phyloP scores from a whole-genome alignment of 192 early-diverging fungal species.

The Umbelopsis sp. region DNA sequence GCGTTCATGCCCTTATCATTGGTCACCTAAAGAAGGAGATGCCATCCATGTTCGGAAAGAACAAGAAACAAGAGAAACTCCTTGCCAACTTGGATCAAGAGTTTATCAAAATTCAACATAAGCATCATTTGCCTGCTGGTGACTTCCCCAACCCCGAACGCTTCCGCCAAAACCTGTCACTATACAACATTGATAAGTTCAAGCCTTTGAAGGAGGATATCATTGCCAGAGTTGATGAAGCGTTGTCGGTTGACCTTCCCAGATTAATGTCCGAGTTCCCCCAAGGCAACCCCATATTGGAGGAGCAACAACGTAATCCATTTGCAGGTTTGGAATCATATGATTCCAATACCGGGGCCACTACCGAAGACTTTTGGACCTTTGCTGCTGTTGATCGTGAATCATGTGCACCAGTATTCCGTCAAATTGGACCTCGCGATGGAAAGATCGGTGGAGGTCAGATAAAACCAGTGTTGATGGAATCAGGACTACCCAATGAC shows the following conservation, averaged over 20 bases:
- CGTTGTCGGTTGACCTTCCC: conserved; percentile 72
- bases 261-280: conserved; percentile 80
- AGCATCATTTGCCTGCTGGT: conserved; percentile 71
- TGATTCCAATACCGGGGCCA: background rate
- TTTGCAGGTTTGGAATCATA: conserved; percentile 33
- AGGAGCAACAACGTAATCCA: conserved; percentile 59
- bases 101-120: conserved; percentile 72
- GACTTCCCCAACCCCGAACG: conserved; percentile 84
- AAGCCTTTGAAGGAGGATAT: conserved; percentile 73
- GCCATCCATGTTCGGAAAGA: conserved; percentile 82
- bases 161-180: conserved; percentile 66
- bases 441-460: conserved; percentile 56
- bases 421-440: conserved; percentile 52
- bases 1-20: conserved; percentile 83
- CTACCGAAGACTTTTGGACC: conserved; percentile 49
- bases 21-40: conserved; percentile 81
- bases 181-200: conserved; percentile 84
- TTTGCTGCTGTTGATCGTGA: conserved; percentile 54
- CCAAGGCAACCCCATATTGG: conserved; percentile 69
- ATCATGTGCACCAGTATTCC: conserved; percentile 50
- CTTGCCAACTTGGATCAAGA: conserved; percentile 72
- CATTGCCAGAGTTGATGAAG: conserved; percentile 68
- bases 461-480: conserved; percentile 59
- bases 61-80: conserved; percentile 72
- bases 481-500: conserved; percentile 66